These are phyloP conservation scores for Acanthochlamys bracteata DNA, from an alignment of 106 monocot species.

Conservation along the genomic window DNA sequence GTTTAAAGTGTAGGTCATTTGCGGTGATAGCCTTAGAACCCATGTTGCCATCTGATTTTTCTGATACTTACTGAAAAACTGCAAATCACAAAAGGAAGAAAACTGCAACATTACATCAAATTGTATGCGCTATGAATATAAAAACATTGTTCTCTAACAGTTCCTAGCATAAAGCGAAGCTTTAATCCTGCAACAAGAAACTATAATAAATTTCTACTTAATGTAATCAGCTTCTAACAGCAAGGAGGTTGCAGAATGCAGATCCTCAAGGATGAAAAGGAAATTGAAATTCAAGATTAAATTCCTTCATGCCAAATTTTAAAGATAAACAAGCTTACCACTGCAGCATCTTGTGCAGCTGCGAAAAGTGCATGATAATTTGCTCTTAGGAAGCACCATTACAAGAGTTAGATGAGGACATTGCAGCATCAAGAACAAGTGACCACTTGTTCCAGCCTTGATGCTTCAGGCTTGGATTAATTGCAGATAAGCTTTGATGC, in stretches of 20 bases:
- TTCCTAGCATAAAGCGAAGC: background rate
- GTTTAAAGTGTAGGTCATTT: conserved; percentile 90
- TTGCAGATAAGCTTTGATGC: conserved; percentile 94
- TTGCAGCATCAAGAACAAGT: conserved; percentile 74
- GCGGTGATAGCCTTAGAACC: conserved; percentile 67
- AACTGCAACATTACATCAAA: background rate
- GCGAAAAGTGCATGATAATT: conserved; percentile 74
- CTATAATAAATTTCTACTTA: background rate
- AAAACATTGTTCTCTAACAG: background rate
- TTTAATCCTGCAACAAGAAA: background rate
- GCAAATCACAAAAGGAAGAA: conserved; percentile 17
- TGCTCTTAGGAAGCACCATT: conserved; percentile 52
- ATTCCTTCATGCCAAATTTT: background rate
- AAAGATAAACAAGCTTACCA: conserved; percentile 35
- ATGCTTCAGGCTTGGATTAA: conserved; percentile 85
- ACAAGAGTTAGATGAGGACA: conserved; percentile 61
- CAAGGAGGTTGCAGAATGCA: background rate
- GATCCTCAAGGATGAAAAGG: no score
- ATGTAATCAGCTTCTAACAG: no score
- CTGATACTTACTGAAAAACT: conserved; percentile 64
- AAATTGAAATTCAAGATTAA: no score
- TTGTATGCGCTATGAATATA: background rate
- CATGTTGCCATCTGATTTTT: conserved; percentile 67
- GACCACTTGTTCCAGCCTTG: conserved; percentile 56
- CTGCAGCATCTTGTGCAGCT: conserved; percentile 53